phyloP scores from a whole-genome alignment of 805 yeast species.

The Debaryomyces prosopidis region DNA sequence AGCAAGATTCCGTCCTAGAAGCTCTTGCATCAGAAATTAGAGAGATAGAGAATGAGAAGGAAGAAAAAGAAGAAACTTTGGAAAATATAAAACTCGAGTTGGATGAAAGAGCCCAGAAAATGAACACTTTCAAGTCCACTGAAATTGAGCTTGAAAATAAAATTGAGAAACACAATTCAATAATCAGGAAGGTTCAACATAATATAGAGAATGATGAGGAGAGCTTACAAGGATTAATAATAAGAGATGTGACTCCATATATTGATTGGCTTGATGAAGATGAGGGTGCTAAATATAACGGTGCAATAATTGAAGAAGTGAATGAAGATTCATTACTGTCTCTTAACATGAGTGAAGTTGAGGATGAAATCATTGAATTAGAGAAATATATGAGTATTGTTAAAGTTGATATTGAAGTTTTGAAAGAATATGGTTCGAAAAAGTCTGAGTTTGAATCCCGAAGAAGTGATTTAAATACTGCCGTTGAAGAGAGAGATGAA shows the following conservation, averaged over 20 bases:
- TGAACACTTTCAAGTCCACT: constrained; percentile 58
- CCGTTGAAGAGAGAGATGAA: constrained; percentile 67
- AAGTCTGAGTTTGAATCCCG: constrained; percentile 64
- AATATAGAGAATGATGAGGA: constrained; percentile 39
- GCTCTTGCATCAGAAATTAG: constrained; percentile 28
- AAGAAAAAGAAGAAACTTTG: constrained; percentile 39
- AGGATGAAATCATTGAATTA: constrained; percentile 51
- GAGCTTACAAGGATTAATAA: constrained; percentile 43
- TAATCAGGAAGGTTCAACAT: constrained; percentile 37
- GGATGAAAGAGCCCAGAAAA: constrained; percentile 42
- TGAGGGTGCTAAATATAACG: constrained; percentile 35
- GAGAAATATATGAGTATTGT: constrained; percentile 57
- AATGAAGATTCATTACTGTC: constrained; percentile 51
- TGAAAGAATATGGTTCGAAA: constrained; percentile 74
- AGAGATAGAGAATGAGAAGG: constrained; percentile 36
- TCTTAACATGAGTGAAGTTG: constrained; percentile 49
- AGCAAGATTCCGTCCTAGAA: constrained; percentile 17
- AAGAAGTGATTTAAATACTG: constrained; percentile 62
- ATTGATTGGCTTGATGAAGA: constrained; percentile 50
- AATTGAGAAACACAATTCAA: constrained; percentile 54
- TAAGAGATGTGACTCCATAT: constrained; percentile 55
- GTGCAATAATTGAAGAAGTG: constrained; percentile 41
- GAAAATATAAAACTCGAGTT: constrained; percentile 30
- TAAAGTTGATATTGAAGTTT: constrained; percentile 68
- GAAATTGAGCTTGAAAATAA: constrained; percentile 69